Percentiles rank a stretch among this genome's conserved stretches.
These are phyloP conservation scores for Aureobasidium leucospermi DNA, from an alignment of 2,329 filamentous ascomycete genomes.

Conservation along the genomic window DNA sequence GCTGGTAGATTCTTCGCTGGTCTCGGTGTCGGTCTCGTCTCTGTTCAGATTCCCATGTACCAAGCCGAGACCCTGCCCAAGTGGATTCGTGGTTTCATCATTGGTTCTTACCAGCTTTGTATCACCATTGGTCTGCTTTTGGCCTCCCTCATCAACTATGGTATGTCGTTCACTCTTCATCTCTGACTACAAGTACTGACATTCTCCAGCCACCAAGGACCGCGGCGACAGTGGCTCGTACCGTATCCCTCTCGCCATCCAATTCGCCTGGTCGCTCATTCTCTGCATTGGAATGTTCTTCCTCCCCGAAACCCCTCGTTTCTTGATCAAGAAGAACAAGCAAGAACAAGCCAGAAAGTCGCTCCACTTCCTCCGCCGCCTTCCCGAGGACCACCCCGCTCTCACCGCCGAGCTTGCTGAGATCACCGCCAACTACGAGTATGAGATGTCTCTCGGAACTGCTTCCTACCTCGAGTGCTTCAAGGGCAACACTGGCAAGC, in stretches of 20 bases:
- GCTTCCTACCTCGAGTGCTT: constrained; percentile 36
- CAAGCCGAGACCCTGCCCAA: constrained; percentile 70
- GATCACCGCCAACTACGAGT: constrained; percentile 20
- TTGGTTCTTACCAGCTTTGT: constrained; percentile 71
- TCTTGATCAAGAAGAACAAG: constrained; percentile 67
- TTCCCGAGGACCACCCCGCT: constrained; percentile 20
- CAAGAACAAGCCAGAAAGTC: constrained; percentile 54
- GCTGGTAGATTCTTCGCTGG: constrained; percentile 18
- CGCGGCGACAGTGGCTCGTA: constrained; percentile 46
- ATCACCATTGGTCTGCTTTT: constrained; percentile 69
- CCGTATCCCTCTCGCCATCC: constrained; percentile 68
- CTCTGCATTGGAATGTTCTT: constrained; percentile 61
- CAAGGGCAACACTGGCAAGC: constrained; percentile 41
- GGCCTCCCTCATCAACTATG: constrained; percentile 63
- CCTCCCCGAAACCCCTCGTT: constrained; percentile 75
- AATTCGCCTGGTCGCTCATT: constrained; percentile 71
- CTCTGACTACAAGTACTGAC: neutral
- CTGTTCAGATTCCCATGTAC: constrained; percentile 62
- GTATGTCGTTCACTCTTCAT: neutral
- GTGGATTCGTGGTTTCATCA: constrained; percentile 67
- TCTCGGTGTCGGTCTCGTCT: constrained; percentile 41
- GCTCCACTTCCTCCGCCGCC: constrained; percentile 33
- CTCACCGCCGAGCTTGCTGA: constrained; percentile 21
- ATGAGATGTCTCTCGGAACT: constrained; percentile 17
- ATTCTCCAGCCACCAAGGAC: constrained; percentile 43